Evolutionary conservation across 768 basidiomycete genomes (phyloP).

Genomic region (Cyclocybe cylindracea): DNA sequence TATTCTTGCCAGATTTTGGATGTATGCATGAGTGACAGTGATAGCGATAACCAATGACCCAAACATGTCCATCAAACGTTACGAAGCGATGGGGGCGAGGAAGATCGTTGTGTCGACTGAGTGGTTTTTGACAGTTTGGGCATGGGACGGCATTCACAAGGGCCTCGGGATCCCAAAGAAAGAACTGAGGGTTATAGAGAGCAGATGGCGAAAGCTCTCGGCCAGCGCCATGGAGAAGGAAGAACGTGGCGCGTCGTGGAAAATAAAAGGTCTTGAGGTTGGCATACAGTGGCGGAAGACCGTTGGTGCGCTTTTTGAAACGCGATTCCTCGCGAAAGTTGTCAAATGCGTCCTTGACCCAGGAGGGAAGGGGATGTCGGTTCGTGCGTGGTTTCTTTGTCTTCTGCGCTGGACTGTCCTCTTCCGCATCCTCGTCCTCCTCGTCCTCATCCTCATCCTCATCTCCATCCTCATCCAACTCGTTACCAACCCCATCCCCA

Average conservation of each 20-base stretch:
- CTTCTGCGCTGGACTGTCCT: too few species aligned
- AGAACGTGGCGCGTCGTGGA: background rate
- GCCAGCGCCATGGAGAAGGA: background rate
- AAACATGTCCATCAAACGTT: conserved; percentile 17
- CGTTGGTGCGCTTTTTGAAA: too few species aligned
- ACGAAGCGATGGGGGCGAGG: conserved; percentile 15
- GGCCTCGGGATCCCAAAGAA: conserved; percentile 7
- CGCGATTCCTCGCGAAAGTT: too few species aligned
- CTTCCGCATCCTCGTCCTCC: too few species aligned
- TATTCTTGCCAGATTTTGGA: conserved; percentile 6
- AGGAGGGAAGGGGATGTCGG: too few species aligned
- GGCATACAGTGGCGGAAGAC: conserved; percentile 7
- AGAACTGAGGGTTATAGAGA: conserved; percentile 5
- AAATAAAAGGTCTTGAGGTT: conserved; percentile 9
- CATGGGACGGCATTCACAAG: conserved; percentile 5
- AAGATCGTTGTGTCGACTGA: conserved; percentile 4
- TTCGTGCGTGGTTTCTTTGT: too few species aligned
- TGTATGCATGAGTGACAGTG: conserved; percentile 18
- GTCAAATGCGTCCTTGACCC: too few species aligned
- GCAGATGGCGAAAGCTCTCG: background rate
- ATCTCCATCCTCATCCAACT: too few species aligned
- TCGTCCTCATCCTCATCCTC: too few species aligned
- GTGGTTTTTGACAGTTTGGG: conserved; percentile 1
- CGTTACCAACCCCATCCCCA: too few species aligned
- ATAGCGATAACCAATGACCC: conserved; percentile 26